Base-by-base conservation (phyloP, 306 rosid species). In the Rosa multiflora region DNA sequence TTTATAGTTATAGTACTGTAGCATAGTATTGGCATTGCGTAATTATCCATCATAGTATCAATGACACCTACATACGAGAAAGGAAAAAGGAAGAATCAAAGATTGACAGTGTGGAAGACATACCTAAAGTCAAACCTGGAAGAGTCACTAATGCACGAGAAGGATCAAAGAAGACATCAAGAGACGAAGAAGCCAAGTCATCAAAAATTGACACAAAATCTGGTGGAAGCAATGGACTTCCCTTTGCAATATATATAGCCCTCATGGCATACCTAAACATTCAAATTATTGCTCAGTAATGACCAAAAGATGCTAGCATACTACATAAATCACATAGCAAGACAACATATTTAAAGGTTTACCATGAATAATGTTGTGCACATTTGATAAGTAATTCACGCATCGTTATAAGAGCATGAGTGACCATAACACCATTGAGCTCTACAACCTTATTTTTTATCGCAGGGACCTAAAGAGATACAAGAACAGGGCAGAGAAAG, bases 321-420 rank as follows among this genome's bases (percentile, higher is more conserved):
- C 26, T 44, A 76, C 63, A 48, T 26, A 73, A 63, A 67, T 15
- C 62, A 82, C 35, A 51, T 61, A 79, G 63, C 23, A 83, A 72
- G 68, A 74, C 39, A 21, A 75, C 56, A 26, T 40, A 76, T 55
- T 67, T 49, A 59, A 72, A 39, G 48, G 72, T 84, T 84, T 86
- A 92, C 99, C 99, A 95, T 88, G 99, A 95, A 90, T 95, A 95
- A 83, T 95, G 99, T 75, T 84, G 97, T 46, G 91, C 99, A 71
- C 92, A 95, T 90, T 88, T 92, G 80, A 92, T 70, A 52, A 84
- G 73, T 80, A 95, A 83, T 81, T 95, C 99, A 58, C 91, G 99
- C 76, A 91, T 78, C 42, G 99, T 95, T 79, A 92, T 92, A 86
- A 92, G 63, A 75, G 96, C 99, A 88, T 95, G 99, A 72, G 92